Conservation (phyloP, 1,284 basidiomycete genomes). For the Hypsizygus ulmarius region DNA sequence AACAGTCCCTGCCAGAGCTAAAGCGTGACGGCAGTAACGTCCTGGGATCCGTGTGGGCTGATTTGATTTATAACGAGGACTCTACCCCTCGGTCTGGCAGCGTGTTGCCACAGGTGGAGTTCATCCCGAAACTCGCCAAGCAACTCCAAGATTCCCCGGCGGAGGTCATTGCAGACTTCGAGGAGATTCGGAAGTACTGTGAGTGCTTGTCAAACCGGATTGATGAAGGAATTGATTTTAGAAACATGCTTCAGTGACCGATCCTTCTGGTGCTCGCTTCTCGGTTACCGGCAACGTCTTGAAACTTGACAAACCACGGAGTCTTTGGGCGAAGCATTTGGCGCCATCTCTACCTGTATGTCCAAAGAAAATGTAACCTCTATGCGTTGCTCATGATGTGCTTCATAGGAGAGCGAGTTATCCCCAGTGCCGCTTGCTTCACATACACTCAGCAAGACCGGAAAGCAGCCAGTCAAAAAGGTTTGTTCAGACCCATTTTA, state of each 20-base stretch:
- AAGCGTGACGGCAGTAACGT: constrained; percentile 90
- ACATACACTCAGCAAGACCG: constrained; percentile 75
- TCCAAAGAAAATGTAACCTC: neutral
- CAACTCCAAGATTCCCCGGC: constrained; percentile 76
- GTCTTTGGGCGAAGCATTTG: constrained; percentile 74
- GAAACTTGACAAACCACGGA: constrained; percentile 68
- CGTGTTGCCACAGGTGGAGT: constrained; percentile 75
- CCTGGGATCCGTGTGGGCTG: constrained; percentile 69
- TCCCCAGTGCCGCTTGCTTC: constrained; percentile 67
- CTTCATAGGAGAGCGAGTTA: constrained; percentile 52
- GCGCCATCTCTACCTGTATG: constrained; percentile 55
- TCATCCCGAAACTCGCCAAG: constrained; percentile 75
- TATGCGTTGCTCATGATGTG: constrained; percentile 11
- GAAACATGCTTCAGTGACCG: constrained; percentile 53
- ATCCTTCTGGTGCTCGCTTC: constrained; percentile 82
- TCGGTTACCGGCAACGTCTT: constrained; percentile 87
- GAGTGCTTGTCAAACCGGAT: constrained; percentile 30
- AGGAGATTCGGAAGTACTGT: constrained; percentile 71
- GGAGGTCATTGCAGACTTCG: constrained; percentile 68
- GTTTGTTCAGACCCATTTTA: constrained; percentile 34
- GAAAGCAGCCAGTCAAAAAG: constrained; percentile 71
- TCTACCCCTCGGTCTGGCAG: constrained; percentile 76
- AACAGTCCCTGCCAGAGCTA: constrained; percentile 89
- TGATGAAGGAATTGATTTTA: constrained; percentile 4
- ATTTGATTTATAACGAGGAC: constrained; percentile 66